These are phyloP conservation scores for Cicer chorassanicum DNA, from an alignment of 306 rosid genomes.

Conservation along the genomic window DNA sequence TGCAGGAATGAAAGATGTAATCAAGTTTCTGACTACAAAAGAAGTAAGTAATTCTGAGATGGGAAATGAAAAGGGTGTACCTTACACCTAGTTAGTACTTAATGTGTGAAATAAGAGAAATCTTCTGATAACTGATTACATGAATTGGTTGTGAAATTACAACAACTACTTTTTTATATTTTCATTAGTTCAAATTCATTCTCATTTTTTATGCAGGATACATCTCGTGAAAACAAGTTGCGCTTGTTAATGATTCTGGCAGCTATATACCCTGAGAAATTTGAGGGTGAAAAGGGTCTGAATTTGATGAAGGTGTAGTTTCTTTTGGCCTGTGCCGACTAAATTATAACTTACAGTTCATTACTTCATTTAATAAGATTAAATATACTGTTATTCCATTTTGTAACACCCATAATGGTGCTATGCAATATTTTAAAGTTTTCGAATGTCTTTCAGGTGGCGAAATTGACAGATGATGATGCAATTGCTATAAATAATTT, in stretches of 20 bases:
- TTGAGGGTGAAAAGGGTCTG: slow-evolving; percentile 86
- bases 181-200: slow-evolving; percentile 20
- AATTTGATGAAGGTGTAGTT: slow-evolving; percentile 81
- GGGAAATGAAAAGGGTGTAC: slow-evolving; percentile 29
- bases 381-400: slow-evolving; percentile 20
- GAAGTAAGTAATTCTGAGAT: slow-evolving; percentile 57
- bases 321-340: slow-evolving; percentile 28
- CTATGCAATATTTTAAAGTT: slow-evolving; percentile 34
- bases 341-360: slow-evolving; percentile 34
- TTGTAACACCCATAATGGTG: slow-evolving; percentile 4
- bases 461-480: slow-evolving; percentile 77
- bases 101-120: not conserved
- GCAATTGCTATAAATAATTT: slow-evolving; percentile 76
- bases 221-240: slow-evolving; percentile 80
- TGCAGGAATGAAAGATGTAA: slow-evolving; percentile 89
- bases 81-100: slow-evolving; percentile 34
- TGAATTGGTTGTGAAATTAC: slow-evolving; percentile 26
- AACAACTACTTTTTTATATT: slow-evolving; percentile 14
- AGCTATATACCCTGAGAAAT: slow-evolving; percentile 89
- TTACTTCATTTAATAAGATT: slow-evolving; percentile 7
- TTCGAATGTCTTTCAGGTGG: slow-evolving; percentile 63
- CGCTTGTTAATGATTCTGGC: slow-evolving; percentile 94
- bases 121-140: not conserved
- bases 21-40: slow-evolving; percentile 72
- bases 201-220: slow-evolving; percentile 68